Percentiles rank a stretch among this genome's conserved stretches.
These are phyloP conservation scores for Colletotrichum chrysophilum DNA, from an alignment of 2,329 filamentous ascomycete species.

Conservation along the genomic window DNA sequence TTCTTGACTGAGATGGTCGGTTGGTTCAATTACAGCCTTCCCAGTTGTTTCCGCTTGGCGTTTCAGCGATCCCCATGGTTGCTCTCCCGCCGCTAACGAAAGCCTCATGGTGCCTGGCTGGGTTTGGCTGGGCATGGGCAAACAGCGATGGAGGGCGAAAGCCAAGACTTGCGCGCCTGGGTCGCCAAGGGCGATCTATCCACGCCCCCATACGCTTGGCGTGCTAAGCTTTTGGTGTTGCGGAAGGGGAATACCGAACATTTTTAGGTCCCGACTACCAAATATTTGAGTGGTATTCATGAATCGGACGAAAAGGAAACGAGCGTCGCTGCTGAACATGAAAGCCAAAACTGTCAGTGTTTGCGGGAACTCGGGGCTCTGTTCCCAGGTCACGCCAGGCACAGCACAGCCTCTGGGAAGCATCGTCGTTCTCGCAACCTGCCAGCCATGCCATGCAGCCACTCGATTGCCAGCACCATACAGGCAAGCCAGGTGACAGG, in stretches of 20 bases:
- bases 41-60: constrained; percentile 18
- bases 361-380: constrained; percentile 6
- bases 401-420: neutral
- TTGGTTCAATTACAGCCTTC: neutral
- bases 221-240: constrained; percentile 13
- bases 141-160: neutral
- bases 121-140: neutral
- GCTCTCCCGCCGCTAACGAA: constrained; percentile 6
- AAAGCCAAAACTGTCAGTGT: constrained; percentile 13
- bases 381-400: neutral
- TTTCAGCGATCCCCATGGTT: constrained; percentile 16
- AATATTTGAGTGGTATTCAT: neutral
- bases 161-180: neutral
- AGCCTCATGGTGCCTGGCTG: neutral
- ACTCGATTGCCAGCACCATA: neutral
- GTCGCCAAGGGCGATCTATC: constrained; percentile 12
- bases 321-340: neutral
- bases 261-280: neutral
- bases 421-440: neutral
- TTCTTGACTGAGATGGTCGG: neutral
- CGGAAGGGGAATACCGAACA: constrained; percentile 3
- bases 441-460: neutral
- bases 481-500: neutral
- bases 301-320: constrained; percentile 18
- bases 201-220: constrained; percentile 2